Percentiles rank a stretch among this genome's conserved stretches.
Evolutionary conservation across 116 monocot genomes (phyloP).

Genomic region (Iris pallida): DNA sequence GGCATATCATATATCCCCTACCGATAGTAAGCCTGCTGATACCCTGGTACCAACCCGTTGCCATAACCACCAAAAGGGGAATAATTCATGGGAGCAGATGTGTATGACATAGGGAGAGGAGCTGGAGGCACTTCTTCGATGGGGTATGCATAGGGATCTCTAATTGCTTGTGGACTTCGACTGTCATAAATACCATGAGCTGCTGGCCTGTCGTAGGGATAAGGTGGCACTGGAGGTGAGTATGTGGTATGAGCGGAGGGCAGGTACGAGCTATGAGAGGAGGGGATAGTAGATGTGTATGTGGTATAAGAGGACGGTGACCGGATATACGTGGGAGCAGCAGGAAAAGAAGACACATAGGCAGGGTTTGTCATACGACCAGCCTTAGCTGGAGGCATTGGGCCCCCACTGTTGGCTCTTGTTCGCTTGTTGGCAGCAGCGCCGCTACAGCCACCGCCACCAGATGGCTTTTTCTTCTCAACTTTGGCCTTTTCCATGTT

Average conservation of each 20-base stretch:
- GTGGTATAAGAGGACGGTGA: conserved; percentile 49
- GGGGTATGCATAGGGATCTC: conserved; percentile 51
- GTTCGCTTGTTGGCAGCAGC: conserved; percentile 80
- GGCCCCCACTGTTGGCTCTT: conserved; percentile 59
- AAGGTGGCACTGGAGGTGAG: conserved; percentile 40
- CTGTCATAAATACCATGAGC: conserved; percentile 53
- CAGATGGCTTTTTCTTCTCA: conserved; percentile 64
- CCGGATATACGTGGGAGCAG: conserved; percentile 37
- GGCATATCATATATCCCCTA: conserved; percentile 2
- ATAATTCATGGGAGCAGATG: conserved; percentile 1
- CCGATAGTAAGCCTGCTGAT: conserved; percentile 78
- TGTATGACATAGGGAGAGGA: conserved; percentile 29
- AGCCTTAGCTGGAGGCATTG: conserved; percentile 93
- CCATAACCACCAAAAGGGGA: conserved; percentile 36
- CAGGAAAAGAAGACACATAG: conserved; percentile 66
- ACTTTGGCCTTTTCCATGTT: conserved; percentile 55
- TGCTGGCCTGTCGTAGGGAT: conserved; percentile 43
- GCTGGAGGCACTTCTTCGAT: conserved; percentile 35
- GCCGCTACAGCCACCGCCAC: conserved; percentile 3
- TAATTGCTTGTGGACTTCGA: conserved; percentile 54
- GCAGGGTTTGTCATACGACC: conserved; percentile 77
- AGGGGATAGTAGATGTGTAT: too few relatives aligned
- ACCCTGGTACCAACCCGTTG: conserved; percentile 31
- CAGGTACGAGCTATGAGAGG: too few relatives aligned
- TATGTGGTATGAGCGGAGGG: conserved; percentile 53